Conservation (phyloP, 2,329 filamentous ascomycete genomes). For the Claviceps paspali region DNA sequence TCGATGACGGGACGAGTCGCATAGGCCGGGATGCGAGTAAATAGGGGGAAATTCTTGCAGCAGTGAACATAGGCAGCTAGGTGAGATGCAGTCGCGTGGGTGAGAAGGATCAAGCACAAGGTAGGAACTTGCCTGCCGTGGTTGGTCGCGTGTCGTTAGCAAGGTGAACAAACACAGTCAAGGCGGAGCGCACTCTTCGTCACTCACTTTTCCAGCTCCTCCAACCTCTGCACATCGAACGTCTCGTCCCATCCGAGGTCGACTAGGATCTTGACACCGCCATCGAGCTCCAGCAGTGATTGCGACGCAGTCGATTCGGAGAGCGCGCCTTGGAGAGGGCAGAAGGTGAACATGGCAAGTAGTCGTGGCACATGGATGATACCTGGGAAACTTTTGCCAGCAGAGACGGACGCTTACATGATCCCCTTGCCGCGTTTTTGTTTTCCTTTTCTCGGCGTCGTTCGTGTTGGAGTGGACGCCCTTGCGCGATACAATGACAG, state of each 20-base stretch:
- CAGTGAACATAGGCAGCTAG: slow-evolving; percentile 90
- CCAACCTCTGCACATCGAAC: slow-evolving; percentile 69
- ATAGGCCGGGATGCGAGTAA: slow-evolving; percentile 85
- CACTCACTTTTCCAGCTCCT: slow-evolving; percentile 74
- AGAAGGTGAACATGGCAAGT: slow-evolving; percentile 83
- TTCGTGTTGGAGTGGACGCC: not conserved
- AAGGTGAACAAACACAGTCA: not conserved
- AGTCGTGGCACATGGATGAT: slow-evolving; percentile 7
- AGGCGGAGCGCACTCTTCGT: not conserved
- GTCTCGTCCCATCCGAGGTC: slow-evolving; percentile 93
- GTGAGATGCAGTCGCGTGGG: slow-evolving; percentile 82
- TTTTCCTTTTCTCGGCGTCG: not conserved
- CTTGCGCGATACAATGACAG: not conserved
- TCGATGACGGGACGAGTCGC: slow-evolving; percentile 89
- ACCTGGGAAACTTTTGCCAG: not conserved
- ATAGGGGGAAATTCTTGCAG: slow-evolving; percentile 89
- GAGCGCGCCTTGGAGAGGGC: slow-evolving; percentile 78
- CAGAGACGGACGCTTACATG: slow-evolving; percentile 1
- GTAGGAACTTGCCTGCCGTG: slow-evolving; percentile 74
- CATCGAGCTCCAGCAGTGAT: slow-evolving; percentile 92
- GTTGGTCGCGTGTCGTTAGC: slow-evolving; percentile 9
- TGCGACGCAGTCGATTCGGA: slow-evolving; percentile 77
- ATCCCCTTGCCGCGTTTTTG: not conserved
- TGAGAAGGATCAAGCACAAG: slow-evolving; percentile 83
- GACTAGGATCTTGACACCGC: slow-evolving; percentile 86